Evolutionary conservation across 192 early-diverging fungal species (phyloP).

Genomic region (Podila epicladia): DNA sequence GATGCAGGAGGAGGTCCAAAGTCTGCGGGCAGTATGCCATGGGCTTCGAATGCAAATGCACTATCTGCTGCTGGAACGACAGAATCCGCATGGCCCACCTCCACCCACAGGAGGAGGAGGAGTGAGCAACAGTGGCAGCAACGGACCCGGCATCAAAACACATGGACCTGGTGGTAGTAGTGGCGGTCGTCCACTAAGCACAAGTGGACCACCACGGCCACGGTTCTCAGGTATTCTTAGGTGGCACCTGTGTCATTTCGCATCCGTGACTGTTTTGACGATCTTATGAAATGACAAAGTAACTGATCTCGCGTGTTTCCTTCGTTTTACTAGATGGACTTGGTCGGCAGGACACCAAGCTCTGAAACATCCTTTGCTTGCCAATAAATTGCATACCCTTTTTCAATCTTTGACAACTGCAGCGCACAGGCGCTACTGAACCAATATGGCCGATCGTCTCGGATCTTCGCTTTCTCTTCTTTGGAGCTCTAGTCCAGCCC

Average conservation of each 20-base stretch:
- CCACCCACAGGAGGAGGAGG: neutral
- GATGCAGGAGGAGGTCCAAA: conserved; percentile 76
- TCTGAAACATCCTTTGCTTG: neutral
- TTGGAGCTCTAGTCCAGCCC: too few species aligned
- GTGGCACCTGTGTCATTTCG: neutral
- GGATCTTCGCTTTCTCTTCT: too few species aligned
- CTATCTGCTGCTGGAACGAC: conserved; percentile 65
- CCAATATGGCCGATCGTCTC: too few species aligned
- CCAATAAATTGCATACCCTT: conserved; percentile 5
- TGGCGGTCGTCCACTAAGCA: conserved; percentile 24
- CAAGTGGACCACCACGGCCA: conserved; percentile 25
- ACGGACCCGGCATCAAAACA: neutral
- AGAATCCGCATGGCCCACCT: conserved; percentile 33
- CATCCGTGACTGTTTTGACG: conserved; percentile 1
- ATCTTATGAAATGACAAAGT: neutral
- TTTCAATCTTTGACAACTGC: too few species aligned
- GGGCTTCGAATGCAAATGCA: conserved; percentile 76
- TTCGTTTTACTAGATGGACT: conserved; percentile 13
- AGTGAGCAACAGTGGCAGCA: conserved; percentile 11
- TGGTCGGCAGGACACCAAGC: conserved; percentile 45
- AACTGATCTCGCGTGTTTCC: neutral
- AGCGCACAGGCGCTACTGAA: too few species aligned
- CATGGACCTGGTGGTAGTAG: neutral
- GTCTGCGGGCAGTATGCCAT: conserved; percentile 69
- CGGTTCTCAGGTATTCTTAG: conserved; percentile 26